These are phyloP conservation scores for Magnolia officinalis DNA, from an alignment of 164 flowering plant species.

Conservation along the genomic window DNA sequence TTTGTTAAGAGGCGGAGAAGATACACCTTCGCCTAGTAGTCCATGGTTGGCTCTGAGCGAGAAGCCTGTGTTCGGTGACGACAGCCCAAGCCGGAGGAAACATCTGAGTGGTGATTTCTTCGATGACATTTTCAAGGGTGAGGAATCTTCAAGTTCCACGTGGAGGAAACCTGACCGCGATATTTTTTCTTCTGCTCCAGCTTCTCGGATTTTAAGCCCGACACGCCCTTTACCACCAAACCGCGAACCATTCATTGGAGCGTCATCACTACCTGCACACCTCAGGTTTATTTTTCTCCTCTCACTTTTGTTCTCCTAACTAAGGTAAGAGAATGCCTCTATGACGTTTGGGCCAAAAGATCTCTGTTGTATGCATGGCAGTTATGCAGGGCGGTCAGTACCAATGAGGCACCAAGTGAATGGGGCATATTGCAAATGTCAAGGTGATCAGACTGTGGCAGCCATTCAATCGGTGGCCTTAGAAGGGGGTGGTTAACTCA, in stretches of 20 bases:
- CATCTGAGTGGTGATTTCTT: slow-evolving; percentile 49
- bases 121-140: slow-evolving; percentile 69
- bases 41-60: slow-evolving; percentile 40
- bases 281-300: slow-evolving; percentile 53
- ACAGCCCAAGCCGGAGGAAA: slow-evolving; percentile 32
- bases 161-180: slow-evolving; percentile 33
- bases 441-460: too few relatives aligned
- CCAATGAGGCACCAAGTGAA: too few relatives aligned
- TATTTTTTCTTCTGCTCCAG: slow-evolving; percentile 36
- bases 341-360: too few relatives aligned
- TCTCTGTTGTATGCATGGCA: too few relatives aligned
- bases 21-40: background rate
- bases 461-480: too few relatives aligned
- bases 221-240: slow-evolving; percentile 31
- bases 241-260: slow-evolving; percentile 33
- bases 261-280: slow-evolving; percentile 35
- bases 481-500: too few relatives aligned
- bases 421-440: too few relatives aligned
- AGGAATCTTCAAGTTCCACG: slow-evolving; percentile 27
- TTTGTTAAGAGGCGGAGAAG: slow-evolving; percentile 17
- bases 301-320: background rate
- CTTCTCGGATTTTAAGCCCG: slow-evolving; percentile 53
- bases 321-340: too few relatives aligned
- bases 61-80: slow-evolving; percentile 84
- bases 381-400: too few relatives aligned